These are phyloP conservation scores for Aspergillus phoenicis DNA, from an alignment of 2,329 filamentous ascomycete species.

Conservation along the genomic window DNA sequence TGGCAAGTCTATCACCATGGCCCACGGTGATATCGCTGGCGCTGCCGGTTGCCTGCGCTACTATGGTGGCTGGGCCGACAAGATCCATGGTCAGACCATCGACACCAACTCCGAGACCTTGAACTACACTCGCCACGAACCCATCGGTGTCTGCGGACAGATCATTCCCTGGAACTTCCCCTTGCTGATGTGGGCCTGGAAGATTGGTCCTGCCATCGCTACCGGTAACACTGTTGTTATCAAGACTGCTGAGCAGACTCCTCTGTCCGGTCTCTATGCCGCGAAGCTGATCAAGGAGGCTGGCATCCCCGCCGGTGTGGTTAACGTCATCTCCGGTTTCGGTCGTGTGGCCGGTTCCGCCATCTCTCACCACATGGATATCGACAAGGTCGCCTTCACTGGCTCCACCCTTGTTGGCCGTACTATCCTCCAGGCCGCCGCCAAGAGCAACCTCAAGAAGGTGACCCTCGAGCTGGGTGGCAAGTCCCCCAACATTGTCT, in stretches of 20 bases:
- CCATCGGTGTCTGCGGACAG: slow-evolving; percentile 79
- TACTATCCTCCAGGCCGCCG: slow-evolving; percentile 63
- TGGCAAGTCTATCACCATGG: slow-evolving; percentile 47
- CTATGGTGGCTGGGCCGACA: slow-evolving; percentile 93
- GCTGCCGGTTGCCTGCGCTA: slow-evolving; percentile 76
- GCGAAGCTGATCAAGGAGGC: slow-evolving; percentile 60
- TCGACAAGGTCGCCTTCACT: slow-evolving; percentile 67
- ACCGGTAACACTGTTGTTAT: slow-evolving; percentile 64
- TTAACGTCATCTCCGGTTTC: slow-evolving; percentile 70
- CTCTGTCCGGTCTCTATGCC: slow-evolving; percentile 65
- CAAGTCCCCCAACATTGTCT: slow-evolving; percentile 33
- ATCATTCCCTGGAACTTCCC: slow-evolving; percentile 93
- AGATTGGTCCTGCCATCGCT: slow-evolving; percentile 72
- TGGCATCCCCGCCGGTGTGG: slow-evolving; percentile 63
- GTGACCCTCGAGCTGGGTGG: slow-evolving; percentile 55
- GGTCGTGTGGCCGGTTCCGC: slow-evolving; percentile 76
- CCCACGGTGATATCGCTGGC: slow-evolving; percentile 70
- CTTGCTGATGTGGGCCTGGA: slow-evolving; percentile 81
- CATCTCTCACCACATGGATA: slow-evolving; percentile 63
- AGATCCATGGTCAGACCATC: slow-evolving; percentile 86
- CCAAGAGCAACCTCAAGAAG: slow-evolving; percentile 66
- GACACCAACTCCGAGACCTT: slow-evolving; percentile 77
- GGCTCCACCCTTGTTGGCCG: slow-evolving; percentile 63
- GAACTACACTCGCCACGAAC: slow-evolving; percentile 81
- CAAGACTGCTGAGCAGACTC: slow-evolving; percentile 69